A percentile compares a stretch with the other conserved stretches of the same genome.
These are phyloP conservation scores for Gynochthodes officinalis DNA, from an alignment of 257 asterid genomes.

Conservation along the genomic window DNA sequence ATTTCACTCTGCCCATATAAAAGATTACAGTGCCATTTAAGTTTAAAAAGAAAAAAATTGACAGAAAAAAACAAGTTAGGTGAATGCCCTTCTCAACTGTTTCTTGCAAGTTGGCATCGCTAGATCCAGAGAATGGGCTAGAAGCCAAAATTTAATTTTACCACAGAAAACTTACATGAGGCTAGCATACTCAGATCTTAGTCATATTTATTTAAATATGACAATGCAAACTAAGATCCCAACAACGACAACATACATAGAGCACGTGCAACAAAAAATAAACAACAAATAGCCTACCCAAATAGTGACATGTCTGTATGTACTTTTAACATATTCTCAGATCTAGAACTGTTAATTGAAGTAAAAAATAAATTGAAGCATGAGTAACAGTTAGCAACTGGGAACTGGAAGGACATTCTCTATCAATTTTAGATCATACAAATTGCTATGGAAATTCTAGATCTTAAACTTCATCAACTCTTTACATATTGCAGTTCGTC, in stretches of 20 bases:
- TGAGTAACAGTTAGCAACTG: not conserved
- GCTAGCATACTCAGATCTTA: not conserved
- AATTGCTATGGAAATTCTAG: not conserved
- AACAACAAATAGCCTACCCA: not conserved
- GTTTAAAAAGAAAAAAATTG: not conserved
- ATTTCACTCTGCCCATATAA: not conserved
- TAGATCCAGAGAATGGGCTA: not conserved
- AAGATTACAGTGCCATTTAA: not conserved
- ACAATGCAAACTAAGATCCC: not conserved
- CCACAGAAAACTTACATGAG: not conserved
- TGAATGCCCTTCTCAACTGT: not conserved
- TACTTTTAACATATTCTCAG: not conserved
- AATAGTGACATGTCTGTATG: not conserved
- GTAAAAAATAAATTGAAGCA: not conserved
- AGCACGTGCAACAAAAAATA: not conserved
- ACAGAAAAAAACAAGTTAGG: not conserved
- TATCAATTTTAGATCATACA: not conserved
- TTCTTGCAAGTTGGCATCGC: not conserved
- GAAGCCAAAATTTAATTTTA: not conserved
- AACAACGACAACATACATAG: not conserved
- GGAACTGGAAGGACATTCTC: not conserved
- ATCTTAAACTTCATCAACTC: not conserved
- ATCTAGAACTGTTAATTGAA: not conserved
- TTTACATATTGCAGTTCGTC: not conserved
- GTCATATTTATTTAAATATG: not conserved